A percentile compares a stretch with the other conserved stretches of the same genome.
Conservation (phyloP, 129 eudicot species). For the Centella asiatica region DNA sequence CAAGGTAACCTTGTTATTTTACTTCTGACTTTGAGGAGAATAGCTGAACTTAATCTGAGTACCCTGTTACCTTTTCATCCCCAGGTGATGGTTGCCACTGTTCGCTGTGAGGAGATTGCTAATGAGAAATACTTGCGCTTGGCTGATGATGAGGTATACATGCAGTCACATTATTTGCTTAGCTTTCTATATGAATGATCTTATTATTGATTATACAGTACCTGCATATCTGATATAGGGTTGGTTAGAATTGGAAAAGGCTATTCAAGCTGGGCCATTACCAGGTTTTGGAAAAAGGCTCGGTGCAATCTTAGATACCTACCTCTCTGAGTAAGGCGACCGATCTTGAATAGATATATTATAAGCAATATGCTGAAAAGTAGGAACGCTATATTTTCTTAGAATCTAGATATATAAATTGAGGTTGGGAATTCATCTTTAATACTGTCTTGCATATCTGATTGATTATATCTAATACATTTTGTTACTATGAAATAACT, state of each 20-base stretch:
- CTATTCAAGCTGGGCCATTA: slow-evolving; percentile 19
- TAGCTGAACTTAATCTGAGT: neutral
- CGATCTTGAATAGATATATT: neutral
- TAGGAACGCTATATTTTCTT: neutral
- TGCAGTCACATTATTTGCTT: slow-evolving; percentile 1
- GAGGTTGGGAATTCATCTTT: no score
- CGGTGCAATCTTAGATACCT: slow-evolving; percentile 16
- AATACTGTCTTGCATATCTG: neutral
- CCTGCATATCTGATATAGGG: slow-evolving; percentile 13
- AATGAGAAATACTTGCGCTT: slow-evolving; percentile 41
- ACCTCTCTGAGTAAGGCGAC: slow-evolving; percentile 30
- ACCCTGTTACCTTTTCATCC: neutral
- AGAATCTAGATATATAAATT: no score
- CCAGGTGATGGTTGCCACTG: slow-evolving; percentile 86
- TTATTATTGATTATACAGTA: neutral
- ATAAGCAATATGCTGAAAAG: neutral
- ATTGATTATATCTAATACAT: neutral
- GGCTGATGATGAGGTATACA: slow-evolving; percentile 38
- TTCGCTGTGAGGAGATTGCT: slow-evolving; percentile 77
- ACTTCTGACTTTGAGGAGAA: neutral
- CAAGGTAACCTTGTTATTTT: slow-evolving; percentile 25
- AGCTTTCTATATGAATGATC: slow-evolving; percentile 3
- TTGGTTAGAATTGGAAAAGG: slow-evolving; percentile 25
- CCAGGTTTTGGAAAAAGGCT: slow-evolving; percentile 26
- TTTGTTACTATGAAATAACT: neutral